Conservation (phyloP, 371 early-diverging fungal genomes). For the Rhizopus arrhizus region DNA sequence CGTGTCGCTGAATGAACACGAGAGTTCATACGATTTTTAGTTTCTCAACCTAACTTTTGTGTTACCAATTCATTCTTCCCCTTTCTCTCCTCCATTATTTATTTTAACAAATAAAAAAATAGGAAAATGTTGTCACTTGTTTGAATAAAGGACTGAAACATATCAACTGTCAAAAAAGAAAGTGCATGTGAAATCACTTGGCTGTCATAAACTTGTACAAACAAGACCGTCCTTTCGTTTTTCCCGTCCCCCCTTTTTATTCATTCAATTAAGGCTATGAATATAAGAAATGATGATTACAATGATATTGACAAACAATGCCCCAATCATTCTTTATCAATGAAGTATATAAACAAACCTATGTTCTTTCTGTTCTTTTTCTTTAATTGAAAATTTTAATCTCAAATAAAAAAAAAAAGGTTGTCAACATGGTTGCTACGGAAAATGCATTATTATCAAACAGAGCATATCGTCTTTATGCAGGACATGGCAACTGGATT, state of each 20-base stretch:
- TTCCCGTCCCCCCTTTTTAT: background rate
- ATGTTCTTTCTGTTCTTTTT: conserved; percentile 9
- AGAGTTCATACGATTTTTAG: conserved; percentile 22
- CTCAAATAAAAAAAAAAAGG: conserved; percentile 1
- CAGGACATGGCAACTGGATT: conserved; percentile 53
- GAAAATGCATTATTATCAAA: background rate
- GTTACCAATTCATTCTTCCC: background rate
- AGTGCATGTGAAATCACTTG: background rate
- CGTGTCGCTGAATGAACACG: conserved; percentile 19
- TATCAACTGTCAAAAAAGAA: background rate
- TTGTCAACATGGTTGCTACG: background rate
- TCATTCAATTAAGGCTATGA: background rate
- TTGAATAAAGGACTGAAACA: background rate
- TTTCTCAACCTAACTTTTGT: conserved; percentile 1
- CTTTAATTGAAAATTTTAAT: background rate
- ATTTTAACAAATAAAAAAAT: background rate
- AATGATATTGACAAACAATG: conserved; percentile 22
- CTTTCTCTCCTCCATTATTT: background rate
- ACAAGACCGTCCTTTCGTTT: background rate
- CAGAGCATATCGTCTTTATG: conserved; percentile 38
- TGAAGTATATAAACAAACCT: background rate
- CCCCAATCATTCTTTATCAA: too few species aligned
- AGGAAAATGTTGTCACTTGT: conserved; percentile 20
- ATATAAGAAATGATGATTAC: background rate
- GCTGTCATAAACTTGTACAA: conserved; percentile 1